Evolutionary conservation across 1,139 yeast species (phyloP), one percentile per base, ranked within the genome.

Genomic region (Pichia sp.): DNA sequence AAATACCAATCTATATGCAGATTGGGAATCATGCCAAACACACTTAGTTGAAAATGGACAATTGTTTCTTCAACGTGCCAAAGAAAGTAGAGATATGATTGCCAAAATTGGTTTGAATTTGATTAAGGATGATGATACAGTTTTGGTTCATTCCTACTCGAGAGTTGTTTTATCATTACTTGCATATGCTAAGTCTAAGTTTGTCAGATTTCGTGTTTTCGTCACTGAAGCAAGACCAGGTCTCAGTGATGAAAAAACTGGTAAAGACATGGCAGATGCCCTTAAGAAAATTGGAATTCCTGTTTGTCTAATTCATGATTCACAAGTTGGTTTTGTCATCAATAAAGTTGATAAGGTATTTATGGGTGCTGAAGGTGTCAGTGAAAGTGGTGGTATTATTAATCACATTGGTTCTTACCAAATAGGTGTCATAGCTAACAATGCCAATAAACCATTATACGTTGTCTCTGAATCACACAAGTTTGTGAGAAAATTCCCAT

Each of bases 311-410:
- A 84, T 94, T 47, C 94, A 88, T 27, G 99, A 94, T 61, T 81
- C 88, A 48, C 95, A 95, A 5, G 97, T 92, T 11, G 97, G 97
- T 0, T 87, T 82, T 55, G 90, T 88, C 33, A 82, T 94, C 51
- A 94, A 87, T 62, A 84, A 84, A 61, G 90, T 90, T 11, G 95
- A 90, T 66, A 90, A 92, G 65, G 85, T 94, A 7, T 76, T 94
- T 53, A 94, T 92, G 52, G 99, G 99, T 46, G 98, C 98, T 1
- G 98, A 92, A 65, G 99, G 99, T 52, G 98, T 92, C 4, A 95
- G 96, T 3, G 99, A 92, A 69, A 84, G 95, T 62, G 99, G 99
- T 47, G 99, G 99, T 36, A 88, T 94, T 44, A 90, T 92, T 55
- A 92, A 92, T 64, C 94, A 90, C 59, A 85, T 94, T 52, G 99